Conservation (phyloP, 208 protist genomes). For the Giardia muris region DNA sequence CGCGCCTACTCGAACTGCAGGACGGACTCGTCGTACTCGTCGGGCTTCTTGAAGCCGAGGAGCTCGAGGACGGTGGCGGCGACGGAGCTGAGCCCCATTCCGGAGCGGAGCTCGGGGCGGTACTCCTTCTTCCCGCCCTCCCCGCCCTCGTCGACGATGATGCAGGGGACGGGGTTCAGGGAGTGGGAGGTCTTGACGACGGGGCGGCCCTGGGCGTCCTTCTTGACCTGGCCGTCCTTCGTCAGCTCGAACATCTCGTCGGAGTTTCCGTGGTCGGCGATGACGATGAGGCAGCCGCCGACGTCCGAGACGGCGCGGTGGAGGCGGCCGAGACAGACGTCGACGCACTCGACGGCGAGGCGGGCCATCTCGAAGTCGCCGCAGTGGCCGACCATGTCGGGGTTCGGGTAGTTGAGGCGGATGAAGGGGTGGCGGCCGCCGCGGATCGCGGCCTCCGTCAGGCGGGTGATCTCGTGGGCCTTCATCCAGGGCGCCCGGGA, state of each 20-base stretch:
- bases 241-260: slow-evolving; percentile 74
- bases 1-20: no score
- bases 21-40: slow-evolving; percentile 52
- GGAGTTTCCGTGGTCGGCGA: slow-evolving; percentile 75
- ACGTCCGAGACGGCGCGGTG: slow-evolving; percentile 59
- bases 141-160: slow-evolving; percentile 59
- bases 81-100: slow-evolving; percentile 66
- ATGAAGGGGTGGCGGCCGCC: slow-evolving; percentile 62
- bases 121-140: slow-evolving; percentile 60
- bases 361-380: slow-evolving; percentile 64
- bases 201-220: slow-evolving; percentile 29
- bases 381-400: slow-evolving; percentile 81
- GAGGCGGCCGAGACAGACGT: slow-evolving; percentile 59
- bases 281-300: slow-evolving; percentile 65
- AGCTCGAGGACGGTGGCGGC: slow-evolving; percentile 74
- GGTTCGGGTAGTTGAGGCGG: slow-evolving; percentile 74
- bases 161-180: slow-evolving; percentile 65
- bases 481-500: slow-evolving; percentile 66
- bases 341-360: slow-evolving; percentile 57
- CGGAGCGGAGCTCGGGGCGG: slow-evolving; percentile 57
- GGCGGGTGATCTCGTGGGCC: slow-evolving; percentile 65
- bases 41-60: slow-evolving; percentile 65
- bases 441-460: slow-evolving; percentile 63
- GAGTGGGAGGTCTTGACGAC: slow-evolving; percentile 67
- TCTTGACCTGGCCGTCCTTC: slow-evolving; percentile 57